Percentiles rank a stretch among this genome's conserved stretches.
phyloP scores from a whole-genome alignment of 352 stramenopile genomes.

The Globisporangium rhizosaccharum region DNA sequence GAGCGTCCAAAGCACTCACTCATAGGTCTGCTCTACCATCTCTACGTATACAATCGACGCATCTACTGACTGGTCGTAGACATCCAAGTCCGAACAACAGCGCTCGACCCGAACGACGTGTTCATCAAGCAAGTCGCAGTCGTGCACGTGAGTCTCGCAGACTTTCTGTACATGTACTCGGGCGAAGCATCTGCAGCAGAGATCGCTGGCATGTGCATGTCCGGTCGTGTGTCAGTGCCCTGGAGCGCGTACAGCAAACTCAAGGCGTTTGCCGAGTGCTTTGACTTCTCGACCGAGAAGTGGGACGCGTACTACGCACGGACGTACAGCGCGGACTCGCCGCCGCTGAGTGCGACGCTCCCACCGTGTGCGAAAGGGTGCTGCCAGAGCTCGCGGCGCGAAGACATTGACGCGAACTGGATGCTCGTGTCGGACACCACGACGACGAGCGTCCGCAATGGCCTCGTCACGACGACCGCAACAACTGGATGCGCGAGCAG shows the following conservation, averaged over 20 bases:
- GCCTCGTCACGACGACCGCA: background rate
- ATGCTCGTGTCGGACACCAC: slow-evolving; percentile 63
- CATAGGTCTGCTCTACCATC: background rate
- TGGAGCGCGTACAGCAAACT: slow-evolving; percentile 80
- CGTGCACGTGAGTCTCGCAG: slow-evolving; percentile 65
- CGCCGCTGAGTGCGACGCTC: slow-evolving; percentile 10
- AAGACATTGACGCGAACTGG: slow-evolving; percentile 84
- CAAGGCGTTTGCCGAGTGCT: slow-evolving; percentile 81
- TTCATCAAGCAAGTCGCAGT: slow-evolving; percentile 60
- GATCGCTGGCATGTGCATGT: slow-evolving; percentile 84
- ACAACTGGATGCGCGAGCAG: background rate
- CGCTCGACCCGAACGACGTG: slow-evolving; percentile 40
- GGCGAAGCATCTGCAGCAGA: slow-evolving; percentile 67
- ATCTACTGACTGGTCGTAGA: slow-evolving; percentile 13
- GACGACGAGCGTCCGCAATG: slow-evolving; percentile 27
- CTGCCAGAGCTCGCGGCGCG: slow-evolving; percentile 58
- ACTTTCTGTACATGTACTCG: slow-evolving; percentile 88
- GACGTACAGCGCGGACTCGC: slow-evolving; percentile 22
- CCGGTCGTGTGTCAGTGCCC: slow-evolving; percentile 73
- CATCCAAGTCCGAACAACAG: slow-evolving; percentile 45
- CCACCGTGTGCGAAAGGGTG: slow-evolving; percentile 51
- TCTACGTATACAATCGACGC: background rate
- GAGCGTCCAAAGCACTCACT: background rate
- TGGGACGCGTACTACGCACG: slow-evolving; percentile 76
- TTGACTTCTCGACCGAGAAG: slow-evolving; percentile 80